Conservation (phyloP, 2,329 filamentous ascomycete genomes). For the Exophiala oligosperma region DNA sequence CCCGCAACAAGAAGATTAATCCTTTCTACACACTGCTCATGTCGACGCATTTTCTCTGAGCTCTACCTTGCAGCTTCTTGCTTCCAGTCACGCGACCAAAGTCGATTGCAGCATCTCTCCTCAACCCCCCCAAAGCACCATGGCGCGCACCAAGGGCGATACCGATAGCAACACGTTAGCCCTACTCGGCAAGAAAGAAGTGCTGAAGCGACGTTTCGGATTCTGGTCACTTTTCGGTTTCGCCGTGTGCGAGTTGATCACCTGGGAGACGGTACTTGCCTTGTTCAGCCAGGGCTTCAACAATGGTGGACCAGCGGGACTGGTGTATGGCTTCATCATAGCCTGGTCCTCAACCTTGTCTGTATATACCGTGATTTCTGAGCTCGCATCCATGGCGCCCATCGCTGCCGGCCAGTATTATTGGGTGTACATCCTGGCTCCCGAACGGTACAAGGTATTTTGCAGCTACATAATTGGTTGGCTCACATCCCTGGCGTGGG, state of each 20-base stretch:
- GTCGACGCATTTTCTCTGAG: background rate
- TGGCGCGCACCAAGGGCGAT: constrained; percentile 15
- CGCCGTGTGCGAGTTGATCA: constrained; percentile 47
- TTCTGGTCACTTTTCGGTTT: constrained; percentile 47
- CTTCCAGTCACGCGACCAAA: background rate
- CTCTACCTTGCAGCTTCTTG: too few species aligned
- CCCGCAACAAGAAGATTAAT: background rate
- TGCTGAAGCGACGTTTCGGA: constrained; percentile 45
- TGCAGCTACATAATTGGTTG: constrained; percentile 47
- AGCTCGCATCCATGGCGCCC: constrained; percentile 49
- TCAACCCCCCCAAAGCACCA: background rate
- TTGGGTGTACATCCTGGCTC: constrained; percentile 49
- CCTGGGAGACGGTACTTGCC: constrained; percentile 48
- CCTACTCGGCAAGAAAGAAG: constrained; percentile 47
- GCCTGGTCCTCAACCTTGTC: constrained; percentile 52
- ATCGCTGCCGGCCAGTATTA: constrained; percentile 49
- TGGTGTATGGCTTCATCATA: constrained; percentile 55
- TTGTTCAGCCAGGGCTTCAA: constrained; percentile 44
- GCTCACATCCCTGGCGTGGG: constrained; percentile 46
- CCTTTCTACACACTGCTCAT: background rate
- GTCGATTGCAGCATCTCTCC: background rate
- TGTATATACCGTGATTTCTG: constrained; percentile 48
- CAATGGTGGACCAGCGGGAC: constrained; percentile 50
- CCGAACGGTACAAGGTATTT: constrained; percentile 40
- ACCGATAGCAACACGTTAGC: constrained; percentile 41